Evolutionary conservation across 441 rosid species (phyloP), one percentile per base, ranked within the genome.

Genomic region (Mallotus japonicus): DNA sequence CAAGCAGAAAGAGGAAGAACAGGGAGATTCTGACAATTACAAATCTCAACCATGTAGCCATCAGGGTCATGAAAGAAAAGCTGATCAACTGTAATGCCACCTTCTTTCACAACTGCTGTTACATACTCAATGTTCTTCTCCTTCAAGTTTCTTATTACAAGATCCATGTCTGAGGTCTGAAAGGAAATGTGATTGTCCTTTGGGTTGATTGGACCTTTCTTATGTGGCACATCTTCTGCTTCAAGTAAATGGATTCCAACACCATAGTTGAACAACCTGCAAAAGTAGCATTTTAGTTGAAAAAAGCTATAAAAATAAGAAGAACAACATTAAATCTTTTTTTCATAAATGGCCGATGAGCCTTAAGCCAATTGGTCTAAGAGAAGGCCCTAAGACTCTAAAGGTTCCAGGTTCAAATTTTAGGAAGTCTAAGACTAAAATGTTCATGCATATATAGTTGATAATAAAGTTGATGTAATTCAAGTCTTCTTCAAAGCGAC

Each of bases 61-160:
- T 87, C 88, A 0, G 91, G 91, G 17, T 87, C 89, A 56, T 87
- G 91, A 68, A 87, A 87, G 82, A 87, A 85, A 32, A 85, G 73
- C 72, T 85, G 91, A 57, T 87, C 88, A 11, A 87, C 91, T n/a
- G 61, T 62, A 15, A 83, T 70, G 13, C 91, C 89, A 19, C 86
- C 87, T 53, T 87, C 91, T 62, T 78, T 72, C 32, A 87, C 90
- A n/a, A 77, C 77, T 15, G 88, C 90, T 3, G 87, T 83, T 69
- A 81, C 87, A 55, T 81, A 82, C 40, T 82, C 81, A 6, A 85
- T 76, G 4, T 61, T 69, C 80, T 73, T 80, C 40, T 76, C 84
- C 69, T 80, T 75, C n/a, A 87, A 71, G 10, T 80, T 82, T 61
- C 14, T 55, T 59, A 63, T 22, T 6, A 85, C 74, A 22, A 76